phyloP scores from a whole-genome alignment of 140 eudicot species.

The Flaveria floridana region DNA sequence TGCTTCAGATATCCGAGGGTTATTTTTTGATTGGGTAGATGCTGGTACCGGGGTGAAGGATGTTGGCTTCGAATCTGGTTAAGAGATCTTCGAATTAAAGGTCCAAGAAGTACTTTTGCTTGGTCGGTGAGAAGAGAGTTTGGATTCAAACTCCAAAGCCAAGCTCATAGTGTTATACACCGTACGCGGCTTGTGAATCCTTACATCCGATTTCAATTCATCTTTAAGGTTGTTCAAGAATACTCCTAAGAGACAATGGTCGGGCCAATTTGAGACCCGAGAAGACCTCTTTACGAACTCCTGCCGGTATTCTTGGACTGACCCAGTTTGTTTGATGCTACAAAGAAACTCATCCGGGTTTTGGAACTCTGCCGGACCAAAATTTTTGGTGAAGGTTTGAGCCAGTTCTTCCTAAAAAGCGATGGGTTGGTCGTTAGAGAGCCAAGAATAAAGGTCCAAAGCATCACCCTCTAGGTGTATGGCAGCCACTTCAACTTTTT shows the following conservation, averaged over 20 bases:
- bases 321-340: constrained; percentile 6
- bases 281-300: constrained; percentile 24
- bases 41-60: background rate
- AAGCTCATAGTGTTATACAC: too few species aligned
- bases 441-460: too few species aligned
- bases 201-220: background rate
- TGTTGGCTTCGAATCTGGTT: background rate
- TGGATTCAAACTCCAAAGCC: background rate
- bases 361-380: too few species aligned
- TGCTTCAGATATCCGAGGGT: background rate
- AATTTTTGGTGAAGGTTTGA: too few species aligned
- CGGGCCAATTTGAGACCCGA: constrained; percentile 22
- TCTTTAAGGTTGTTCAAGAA: constrained; percentile 17
- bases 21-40: background rate
- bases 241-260: constrained; percentile 22
- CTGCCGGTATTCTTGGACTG: constrained; percentile 15
- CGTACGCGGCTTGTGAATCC: too few species aligned
- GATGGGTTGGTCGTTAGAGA: background rate
- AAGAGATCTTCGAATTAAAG: background rate
- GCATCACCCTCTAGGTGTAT: too few species aligned
- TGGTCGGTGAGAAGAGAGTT: background rate
- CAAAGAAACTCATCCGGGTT: too few species aligned
- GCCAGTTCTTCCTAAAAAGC: constrained; percentile 1
- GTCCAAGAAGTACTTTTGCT: background rate
- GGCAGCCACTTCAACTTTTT: too few species aligned